Evolutionary conservation across 352 stramenopile species (phyloP), one percentile per base, ranked within the genome.

Genomic region (Globisporangium paroecandrum): DNA sequence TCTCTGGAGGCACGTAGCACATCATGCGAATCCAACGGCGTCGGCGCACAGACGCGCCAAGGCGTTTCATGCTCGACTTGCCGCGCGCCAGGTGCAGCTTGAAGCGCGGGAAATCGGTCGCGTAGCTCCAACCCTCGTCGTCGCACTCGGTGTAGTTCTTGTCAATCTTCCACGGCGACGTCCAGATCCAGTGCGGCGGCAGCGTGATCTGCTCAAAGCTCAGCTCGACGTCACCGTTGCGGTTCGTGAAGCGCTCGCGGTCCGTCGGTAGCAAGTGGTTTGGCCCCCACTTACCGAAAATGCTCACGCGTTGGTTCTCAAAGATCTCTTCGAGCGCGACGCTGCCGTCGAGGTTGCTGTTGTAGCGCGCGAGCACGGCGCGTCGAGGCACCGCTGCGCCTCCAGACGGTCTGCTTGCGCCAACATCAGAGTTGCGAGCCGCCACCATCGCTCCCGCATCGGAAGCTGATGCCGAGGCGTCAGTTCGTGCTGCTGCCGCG

Each of bases 71-170:
- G 65, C 84, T 93, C 34, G 85, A 94, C 65, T 90, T 92, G 47
- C 87, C 87, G 32, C 85, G 82, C 36, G 82, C 85, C 32, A 95
- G 63, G 60, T 95, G 87, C 43, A 78, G 75, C 71, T 95, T 95
- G 70, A 95, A 95, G 38, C 87, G 85, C 29, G 85, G 87, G 56
- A 95, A 95, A 61, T 94, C 85, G 5, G 79, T 93, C 9, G 87
- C 87, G 65, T 95, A 95, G 69, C 87, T 95, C 87, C 87, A 95
- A 25, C 87, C 87, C 80, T 95, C 85, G 54, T 94, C 87, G 53
- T 95, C 85, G 59, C 87, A 95, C 62, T 95, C 83, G 6, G 87
- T 95, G 77, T 95, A 95, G 68, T 79, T 94, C 76, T 87, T 93
- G 77, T 95, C 87, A 25, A 95, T 91, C 22, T 86, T 85, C 87